Evolutionary conservation across 495 filamentous ascomycete species (phyloP), one percentile per base, ranked within the genome.

Genomic region (Hypoxylon fragiforme): DNA sequence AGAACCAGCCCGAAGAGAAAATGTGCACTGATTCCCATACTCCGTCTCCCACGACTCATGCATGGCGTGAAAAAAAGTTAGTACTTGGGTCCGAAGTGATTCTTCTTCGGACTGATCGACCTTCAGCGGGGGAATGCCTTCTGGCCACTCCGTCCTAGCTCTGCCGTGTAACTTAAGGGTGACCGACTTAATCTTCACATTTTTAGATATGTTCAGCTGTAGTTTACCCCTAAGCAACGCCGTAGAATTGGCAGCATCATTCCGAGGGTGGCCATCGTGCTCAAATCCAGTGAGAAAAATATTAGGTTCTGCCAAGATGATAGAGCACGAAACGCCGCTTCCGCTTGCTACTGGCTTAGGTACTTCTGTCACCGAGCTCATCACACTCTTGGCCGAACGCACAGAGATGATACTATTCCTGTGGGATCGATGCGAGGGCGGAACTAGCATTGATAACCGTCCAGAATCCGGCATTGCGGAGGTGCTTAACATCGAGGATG

Each of bases 111-210:
- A 85, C 53, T 88, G 86, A 46, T 95, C 87, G 0, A 85, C 76
- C 68, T 95, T 97, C 55, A 82, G 81, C 1, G 94, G 95, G 4
- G 94, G 95, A 15, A 98, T 96, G 24, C 92, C 94, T 77, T 98
- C 94, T 15, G 95, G 94, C 94, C 94, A 98, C 65, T 96, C 91
- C 0, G 94, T 98, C 55, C 87, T 84, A 2, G 91, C 87, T 65
- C 86, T 87, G 13, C 92, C 94, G 21, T 84, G 80, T 60, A 98
- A 92, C 58, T 86, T 89, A 40, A 98, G 74, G 3, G 88, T 89
- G 21, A 98, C 82, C n/a, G 91, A 85, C 76, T 95, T 97, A 53
- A 98, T 87, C 75, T 98, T 98, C 31, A 90, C 85, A 60, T 85
- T 87, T 70, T 97, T 98, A 32, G 86, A 87, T 7, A 97, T 80